These are phyloP conservation scores for Gryganskiella cystojenkinii DNA, from an alignment of 192 early-diverging fungal genomes.

Conservation along the genomic window DNA sequence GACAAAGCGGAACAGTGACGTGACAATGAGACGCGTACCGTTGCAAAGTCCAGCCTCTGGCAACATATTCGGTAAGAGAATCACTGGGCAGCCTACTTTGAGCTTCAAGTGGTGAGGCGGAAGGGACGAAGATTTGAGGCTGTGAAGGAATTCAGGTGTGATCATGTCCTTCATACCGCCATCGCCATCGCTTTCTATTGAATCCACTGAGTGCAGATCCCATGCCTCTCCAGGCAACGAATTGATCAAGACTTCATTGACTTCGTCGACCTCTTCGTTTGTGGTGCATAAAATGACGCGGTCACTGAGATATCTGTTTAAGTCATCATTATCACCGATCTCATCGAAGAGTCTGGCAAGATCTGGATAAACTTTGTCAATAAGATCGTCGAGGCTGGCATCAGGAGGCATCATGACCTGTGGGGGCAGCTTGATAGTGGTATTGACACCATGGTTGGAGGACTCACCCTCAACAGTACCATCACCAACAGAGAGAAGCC, in stretches of 20 bases:
- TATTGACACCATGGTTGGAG: neutral
- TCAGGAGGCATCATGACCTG: conserved; percentile 14
- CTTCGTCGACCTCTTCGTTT: conserved; percentile 26
- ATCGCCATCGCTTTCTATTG: neutral
- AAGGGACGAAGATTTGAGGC: conserved; percentile 11
- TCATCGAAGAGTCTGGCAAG: too few species aligned
- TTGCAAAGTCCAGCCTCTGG: conserved; percentile 31
- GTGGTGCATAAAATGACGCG: conserved; percentile 13
- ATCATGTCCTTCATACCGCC: neutral
- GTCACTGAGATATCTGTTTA: neutral
- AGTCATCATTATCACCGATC: neutral
- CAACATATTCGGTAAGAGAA: conserved; percentile 25
- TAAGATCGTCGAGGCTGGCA: neutral
- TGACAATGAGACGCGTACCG: conserved; percentile 20
- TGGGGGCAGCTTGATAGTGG: conserved; percentile 2
- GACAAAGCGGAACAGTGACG: neutral
- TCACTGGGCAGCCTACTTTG: conserved; percentile 4
- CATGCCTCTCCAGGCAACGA: conserved; percentile 1
- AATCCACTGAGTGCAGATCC: conserved; percentile 11
- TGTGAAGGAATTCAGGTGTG: conserved; percentile 27
- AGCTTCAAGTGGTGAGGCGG: conserved; percentile 24
- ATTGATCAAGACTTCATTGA: conserved; percentile 13
- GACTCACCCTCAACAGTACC: neutral
- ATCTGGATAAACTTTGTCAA: conserved; percentile 22
- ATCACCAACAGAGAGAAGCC: conserved; percentile 16